Conservation (phyloP, 768 basidiomycete species). For the Phylloporus sp. region DNA sequence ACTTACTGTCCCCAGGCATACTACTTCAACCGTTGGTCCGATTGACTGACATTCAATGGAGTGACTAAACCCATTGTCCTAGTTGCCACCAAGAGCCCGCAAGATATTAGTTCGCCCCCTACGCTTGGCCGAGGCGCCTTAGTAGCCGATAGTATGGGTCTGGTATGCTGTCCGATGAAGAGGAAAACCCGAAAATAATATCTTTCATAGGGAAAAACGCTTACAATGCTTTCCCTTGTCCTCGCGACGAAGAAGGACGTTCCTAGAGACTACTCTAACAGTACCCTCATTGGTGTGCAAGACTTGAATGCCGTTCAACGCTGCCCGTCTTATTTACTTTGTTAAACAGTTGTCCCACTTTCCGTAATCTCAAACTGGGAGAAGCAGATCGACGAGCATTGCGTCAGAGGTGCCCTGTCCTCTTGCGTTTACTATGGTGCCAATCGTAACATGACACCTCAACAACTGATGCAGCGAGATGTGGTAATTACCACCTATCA, state of each 20-base stretch:
- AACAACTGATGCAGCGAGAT: conserved; percentile 64
- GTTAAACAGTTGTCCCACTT: conserved; percentile 63
- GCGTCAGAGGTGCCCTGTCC: conserved; percentile 47
- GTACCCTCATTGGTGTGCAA: conserved; percentile 74
- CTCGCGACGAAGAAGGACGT: conserved; percentile 71
- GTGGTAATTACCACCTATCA: conserved; percentile 85
- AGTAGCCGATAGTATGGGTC: conserved; percentile 87
- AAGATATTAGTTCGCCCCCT: conserved; percentile 49
- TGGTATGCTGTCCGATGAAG: conserved; percentile 31
- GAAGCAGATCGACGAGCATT: conserved; percentile 77
- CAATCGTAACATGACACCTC: conserved; percentile 54
- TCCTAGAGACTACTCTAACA: conserved; percentile 51
- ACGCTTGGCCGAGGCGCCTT: conserved; percentile 79
- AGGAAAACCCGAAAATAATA: conserved; percentile 1
- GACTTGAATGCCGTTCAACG: not conserved
- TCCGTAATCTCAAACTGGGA: conserved; percentile 89
- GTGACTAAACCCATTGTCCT: not conserved
- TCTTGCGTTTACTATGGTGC: conserved; percentile 69
- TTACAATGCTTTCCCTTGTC: conserved; percentile 82
- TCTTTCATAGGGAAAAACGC: conserved; percentile 73
- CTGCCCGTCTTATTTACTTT: not conserved
- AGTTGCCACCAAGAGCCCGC: conserved; percentile 84
- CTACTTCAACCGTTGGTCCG: conserved; percentile 61
- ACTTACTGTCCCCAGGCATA: conserved; percentile 38
- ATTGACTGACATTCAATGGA: not conserved